Base-by-base conservation (phyloP, 1,139 yeast species). In the Cylindricascospora bacillispora region DNA sequence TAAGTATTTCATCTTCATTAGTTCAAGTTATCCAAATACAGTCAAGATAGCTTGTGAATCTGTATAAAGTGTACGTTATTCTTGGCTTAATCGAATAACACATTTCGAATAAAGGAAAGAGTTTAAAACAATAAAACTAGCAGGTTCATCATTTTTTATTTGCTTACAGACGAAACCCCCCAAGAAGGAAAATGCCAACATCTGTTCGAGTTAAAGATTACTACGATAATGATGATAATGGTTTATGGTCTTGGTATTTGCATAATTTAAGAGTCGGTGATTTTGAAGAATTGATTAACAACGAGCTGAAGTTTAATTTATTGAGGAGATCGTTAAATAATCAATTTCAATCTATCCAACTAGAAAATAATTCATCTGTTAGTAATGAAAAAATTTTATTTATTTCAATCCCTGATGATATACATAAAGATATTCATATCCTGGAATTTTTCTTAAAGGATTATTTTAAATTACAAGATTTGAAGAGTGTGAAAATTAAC, bases 221-320 rank as follows among this genome's bases (percentile, higher is more conserved):
- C 31, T 51, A 39, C 31, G 52, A 41, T 13, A 51, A 51, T 28
- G 55, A 52, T 30, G 49, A 45, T 19, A 48, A 50, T 32, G 56
- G 55, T 13, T 34, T 52, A 19, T 52, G 56, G 54, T 45, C 54
- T 14, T 53, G 58, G 57, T 53, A 52, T 32, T 26, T 53, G 18
- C 27, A 39, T 15, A 49, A 49, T 30, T 36, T 53, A n/a, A 36
- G 57, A 26, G 38, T 42, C 11, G 58, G 57, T 5, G 44, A 46
- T 27, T 53, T 52, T 34, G 57, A 52, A 32, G 54, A 52, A 35
- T 31, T 53, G 11, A 43, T 42, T 4, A 39, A 40, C 12, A 47
- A 52, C 29, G 31, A 41, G 28, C 29, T 49, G 23, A 50, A 49
- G 25, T 39, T 31, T 15, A 38, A 48, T 1, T 36, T 51, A 15